These are phyloP conservation scores for Claviceps cyperi DNA, from an alignment of 2,329 filamentous ascomycete species.

Conservation along the genomic window DNA sequence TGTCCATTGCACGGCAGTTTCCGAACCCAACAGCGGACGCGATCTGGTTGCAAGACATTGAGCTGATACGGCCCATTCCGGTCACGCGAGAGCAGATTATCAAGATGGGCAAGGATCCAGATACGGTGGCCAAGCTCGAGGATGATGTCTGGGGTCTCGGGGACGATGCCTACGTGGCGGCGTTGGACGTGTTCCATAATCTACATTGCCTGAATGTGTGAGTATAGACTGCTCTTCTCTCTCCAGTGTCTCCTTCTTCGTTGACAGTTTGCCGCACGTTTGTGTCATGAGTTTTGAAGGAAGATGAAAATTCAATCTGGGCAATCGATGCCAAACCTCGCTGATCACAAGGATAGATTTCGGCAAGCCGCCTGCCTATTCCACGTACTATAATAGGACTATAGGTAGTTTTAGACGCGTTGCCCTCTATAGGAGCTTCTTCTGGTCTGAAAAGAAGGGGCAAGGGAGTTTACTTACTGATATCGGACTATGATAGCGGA, in stretches of 20 bases:
- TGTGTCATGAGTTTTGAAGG: no score
- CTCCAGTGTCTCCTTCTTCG: no score
- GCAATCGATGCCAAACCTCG: no score
- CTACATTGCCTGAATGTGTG: background rate
- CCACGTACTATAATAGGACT: background rate
- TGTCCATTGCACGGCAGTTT: background rate
- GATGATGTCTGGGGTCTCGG: constrained; percentile 1
- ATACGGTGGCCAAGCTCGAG: constrained; percentile 2
- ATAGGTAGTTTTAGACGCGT: background rate
- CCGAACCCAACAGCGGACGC: background rate
- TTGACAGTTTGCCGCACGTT: no score
- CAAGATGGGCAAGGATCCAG: constrained; percentile 1
- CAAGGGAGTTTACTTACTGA: no score
- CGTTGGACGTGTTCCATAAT: background rate
- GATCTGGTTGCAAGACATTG: background rate
- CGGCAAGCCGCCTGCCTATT: background rate
- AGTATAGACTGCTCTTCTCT: background rate
- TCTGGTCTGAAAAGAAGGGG: no score
- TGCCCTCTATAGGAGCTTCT: no score
- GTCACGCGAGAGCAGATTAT: background rate
- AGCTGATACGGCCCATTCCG: background rate
- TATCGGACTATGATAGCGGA: background rate
- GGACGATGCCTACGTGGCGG: background rate
- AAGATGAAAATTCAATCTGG: no score
- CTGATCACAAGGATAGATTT: background rate